phyloP scores from a whole-genome alignment of 2,329 filamentous ascomycete species.

The Parastagonospora nodorum region DNA sequence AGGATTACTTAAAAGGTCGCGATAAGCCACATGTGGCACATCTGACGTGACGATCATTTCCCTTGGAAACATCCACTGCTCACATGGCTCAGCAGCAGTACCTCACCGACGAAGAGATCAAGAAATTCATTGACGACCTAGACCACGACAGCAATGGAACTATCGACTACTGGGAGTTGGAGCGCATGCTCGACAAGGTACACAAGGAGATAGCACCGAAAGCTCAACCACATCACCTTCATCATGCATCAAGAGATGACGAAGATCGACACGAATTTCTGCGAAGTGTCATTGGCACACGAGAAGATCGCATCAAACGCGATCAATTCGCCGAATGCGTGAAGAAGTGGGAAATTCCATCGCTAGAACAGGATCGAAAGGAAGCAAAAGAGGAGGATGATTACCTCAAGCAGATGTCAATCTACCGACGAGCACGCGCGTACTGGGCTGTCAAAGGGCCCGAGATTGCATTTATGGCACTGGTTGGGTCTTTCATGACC shows the following conservation, averaged over 20 bases:
- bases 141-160: constrained; percentile 58
- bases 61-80: background rate
- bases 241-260: constrained; percentile 45
- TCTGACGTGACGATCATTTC: background rate
- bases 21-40: constrained; percentile 19
- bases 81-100: constrained; percentile 31
- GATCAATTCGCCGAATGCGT: constrained; percentile 55
- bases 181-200: constrained; percentile 59
- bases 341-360: constrained; percentile 55
- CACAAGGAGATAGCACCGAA: constrained; percentile 58
- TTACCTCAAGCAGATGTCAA: constrained; percentile 53
- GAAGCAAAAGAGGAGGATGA: constrained; percentile 54
- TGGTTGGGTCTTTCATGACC: constrained; percentile 56
- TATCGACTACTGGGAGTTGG: constrained; percentile 59
- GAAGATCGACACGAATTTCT: constrained; percentile 58
- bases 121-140: constrained; percentile 58
- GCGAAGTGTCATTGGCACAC: constrained; percentile 54
- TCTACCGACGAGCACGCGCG: constrained; percentile 55
- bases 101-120: constrained; percentile 55
- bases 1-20: constrained; percentile 7
- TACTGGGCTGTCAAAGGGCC: constrained; percentile 63
- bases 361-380: constrained; percentile 54
- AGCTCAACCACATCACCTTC: constrained; percentile 53
- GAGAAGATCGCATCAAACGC: constrained; percentile 51
- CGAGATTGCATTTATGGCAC: constrained; percentile 55